Evolutionary conservation across 441 rosid species (phyloP).

Genomic region (Syzygium malaccense): DNA sequence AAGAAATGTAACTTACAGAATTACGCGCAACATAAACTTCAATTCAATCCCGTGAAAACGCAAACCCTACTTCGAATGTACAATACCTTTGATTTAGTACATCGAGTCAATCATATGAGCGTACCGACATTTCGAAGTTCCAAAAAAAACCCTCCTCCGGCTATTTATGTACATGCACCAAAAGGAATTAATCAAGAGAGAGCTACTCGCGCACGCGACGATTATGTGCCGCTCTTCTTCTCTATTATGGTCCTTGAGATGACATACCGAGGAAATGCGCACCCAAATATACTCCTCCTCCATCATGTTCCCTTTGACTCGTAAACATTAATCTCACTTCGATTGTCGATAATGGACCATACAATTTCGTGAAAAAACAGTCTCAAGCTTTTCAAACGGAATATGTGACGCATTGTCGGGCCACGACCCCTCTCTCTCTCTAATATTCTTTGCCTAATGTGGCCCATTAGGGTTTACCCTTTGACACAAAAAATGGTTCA

Average conservation of each 20-base stretch:
- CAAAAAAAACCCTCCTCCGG: not conserved
- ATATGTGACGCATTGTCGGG: not conserved
- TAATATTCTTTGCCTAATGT: not conserved
- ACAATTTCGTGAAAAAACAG: not conserved
- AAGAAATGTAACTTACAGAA: not conserved
- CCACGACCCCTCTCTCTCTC: not conserved
- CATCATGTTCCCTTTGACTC: not conserved
- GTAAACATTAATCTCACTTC: not conserved
- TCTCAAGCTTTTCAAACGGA: not conserved
- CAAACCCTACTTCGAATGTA: not conserved
- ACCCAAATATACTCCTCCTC: not conserved
- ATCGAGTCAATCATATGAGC: not conserved
- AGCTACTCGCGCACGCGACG: not conserved
- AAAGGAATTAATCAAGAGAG: not conserved
- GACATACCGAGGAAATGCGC: not conserved
- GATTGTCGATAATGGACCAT: not conserved
- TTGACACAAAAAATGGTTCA: not conserved
- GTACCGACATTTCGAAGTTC: not conserved
- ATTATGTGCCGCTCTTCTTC: not conserved
- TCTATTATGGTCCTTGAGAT: not conserved
- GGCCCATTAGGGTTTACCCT: not conserved
- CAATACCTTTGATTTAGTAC: not conserved
- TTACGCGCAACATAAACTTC: not conserved
- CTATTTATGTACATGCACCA: not conserved
- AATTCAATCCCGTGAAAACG: not conserved